Evolutionary conservation across 2,329 filamentous ascomycete species (phyloP), one percentile per base, ranked within the genome.

Genomic region (Zasmidium angulare): DNA sequence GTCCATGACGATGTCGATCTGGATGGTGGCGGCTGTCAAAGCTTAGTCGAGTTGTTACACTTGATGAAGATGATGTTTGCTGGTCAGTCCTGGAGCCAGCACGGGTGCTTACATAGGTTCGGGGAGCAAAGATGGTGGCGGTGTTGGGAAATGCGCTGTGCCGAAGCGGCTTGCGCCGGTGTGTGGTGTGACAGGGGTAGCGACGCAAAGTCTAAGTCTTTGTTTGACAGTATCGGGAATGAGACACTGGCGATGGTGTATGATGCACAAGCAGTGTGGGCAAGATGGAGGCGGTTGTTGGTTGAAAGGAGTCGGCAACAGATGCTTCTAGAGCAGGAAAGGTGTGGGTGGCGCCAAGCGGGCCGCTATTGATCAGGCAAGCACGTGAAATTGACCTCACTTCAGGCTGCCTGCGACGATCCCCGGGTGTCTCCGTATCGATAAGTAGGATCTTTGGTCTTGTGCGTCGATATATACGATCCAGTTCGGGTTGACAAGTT

Each of bases 261-360:
- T 20, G 40, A 22, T 46, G 51, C 36, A 26, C n/a, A 54, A 31
- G n/a, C 19, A 26, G 23, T 29, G 47, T 70, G n/a, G 74, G 76
- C 19, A 56, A 20, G 23, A 29, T 47, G 26, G 21, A 23, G 47
- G 19, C 43, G 47, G 47, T n/a, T 21, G 36, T 48, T 20, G 91
- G 52, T 78, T 86, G 17, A 90, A 86, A 46, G 85, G 82, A 1
- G 88, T 88, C 0, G 89, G 2, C 88, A 91, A 12, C 89, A 92
- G 55, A 78, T 87, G n/a, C 51, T 47, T 55, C 51, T 55, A 26
- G 29, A 57, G 55, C 50, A 57, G 49, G 49, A 57, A 57, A 53
- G 46, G 46, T 51, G 36, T 53, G 49, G 55, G 56, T 52, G 26
- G 12, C 20, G 48, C 46, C 46, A 53, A 58, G 56, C 43, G 50